Conservation (phyloP, 2,329 filamentous ascomycete species). For the Hawksworthiomyces lignivorus region DNA sequence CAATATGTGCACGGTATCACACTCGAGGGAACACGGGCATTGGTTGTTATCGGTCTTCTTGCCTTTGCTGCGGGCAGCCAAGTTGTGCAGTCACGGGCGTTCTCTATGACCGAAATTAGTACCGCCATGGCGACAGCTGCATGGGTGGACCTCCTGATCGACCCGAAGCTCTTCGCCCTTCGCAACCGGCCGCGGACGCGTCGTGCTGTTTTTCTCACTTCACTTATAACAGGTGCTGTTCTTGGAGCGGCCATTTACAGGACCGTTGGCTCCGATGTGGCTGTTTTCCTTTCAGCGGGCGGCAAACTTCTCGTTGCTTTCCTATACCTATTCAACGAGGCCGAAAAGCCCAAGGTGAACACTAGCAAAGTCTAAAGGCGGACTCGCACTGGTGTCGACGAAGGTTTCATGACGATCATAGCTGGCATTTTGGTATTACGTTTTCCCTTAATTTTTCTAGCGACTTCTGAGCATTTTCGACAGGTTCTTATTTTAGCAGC, state of each 20-base stretch:
- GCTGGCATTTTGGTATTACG: too few species aligned
- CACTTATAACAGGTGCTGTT: slow-evolving; percentile 41
- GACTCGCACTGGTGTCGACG: too few species aligned
- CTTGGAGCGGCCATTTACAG: slow-evolving; percentile 44
- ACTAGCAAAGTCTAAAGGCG: too few species aligned
- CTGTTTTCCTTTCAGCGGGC: slow-evolving; percentile 34
- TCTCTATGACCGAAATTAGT: slow-evolving; percentile 53
- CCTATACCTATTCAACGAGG: slow-evolving; percentile 35
- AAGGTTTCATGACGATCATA: too few species aligned
- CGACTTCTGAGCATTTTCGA: too few species aligned
- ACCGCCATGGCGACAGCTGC: slow-evolving; percentile 59
- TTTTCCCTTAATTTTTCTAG: too few species aligned
- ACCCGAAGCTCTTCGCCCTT: slow-evolving; percentile 37
- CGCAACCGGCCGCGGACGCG: slow-evolving; percentile 44
- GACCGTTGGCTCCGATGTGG: slow-evolving; percentile 32
- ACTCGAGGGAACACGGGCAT: slow-evolving; percentile 28
- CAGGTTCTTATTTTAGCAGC: too few species aligned
- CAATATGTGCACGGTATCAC: slow-evolving; percentile 34
- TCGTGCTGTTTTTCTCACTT: slow-evolving; percentile 39
- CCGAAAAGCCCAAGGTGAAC: slow-evolving; percentile 24
- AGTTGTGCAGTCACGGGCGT: slow-evolving; percentile 47
- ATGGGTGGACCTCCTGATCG: slow-evolving; percentile 52
- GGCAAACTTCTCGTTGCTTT: slow-evolving; percentile 38
- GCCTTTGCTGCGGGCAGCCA: slow-evolving; percentile 51
- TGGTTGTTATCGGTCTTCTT: slow-evolving; percentile 41